Conservation (phyloP, 1,284 basidiomycete genomes). For the Hymenochaete sp. region DNA sequence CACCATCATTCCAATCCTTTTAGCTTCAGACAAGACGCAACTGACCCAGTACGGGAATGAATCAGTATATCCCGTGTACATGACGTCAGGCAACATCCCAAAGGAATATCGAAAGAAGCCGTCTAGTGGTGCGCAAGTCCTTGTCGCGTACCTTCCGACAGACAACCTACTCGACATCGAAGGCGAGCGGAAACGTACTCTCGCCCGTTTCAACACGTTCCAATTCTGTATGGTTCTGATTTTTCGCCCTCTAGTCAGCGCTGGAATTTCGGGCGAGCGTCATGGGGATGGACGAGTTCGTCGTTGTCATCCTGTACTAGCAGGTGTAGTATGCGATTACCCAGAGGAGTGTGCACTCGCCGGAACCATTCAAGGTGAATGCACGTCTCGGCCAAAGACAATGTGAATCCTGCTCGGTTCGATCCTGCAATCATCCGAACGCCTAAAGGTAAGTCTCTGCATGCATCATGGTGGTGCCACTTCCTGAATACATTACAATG, state of each 20-base stretch:
- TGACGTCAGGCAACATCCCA: constrained; percentile 25
- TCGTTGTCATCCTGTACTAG: constrained; percentile 21
- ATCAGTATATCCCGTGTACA: constrained; percentile 23
- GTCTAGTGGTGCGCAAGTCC: constrained; percentile 19
- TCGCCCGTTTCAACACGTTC: constrained; percentile 15
- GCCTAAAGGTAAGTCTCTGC: background rate
- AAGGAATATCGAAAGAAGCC: constrained; percentile 19
- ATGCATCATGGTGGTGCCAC: background rate
- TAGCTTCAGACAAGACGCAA: no score
- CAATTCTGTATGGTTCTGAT: constrained; percentile 22
- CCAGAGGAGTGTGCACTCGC: constrained; percentile 23
- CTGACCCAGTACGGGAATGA: constrained; percentile 21
- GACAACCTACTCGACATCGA: constrained; percentile 14
- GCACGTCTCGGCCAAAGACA: background rate
- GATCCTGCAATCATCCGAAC: constrained; percentile 1
- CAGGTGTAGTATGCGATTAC: constrained; percentile 22
- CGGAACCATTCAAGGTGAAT: constrained; percentile 3
- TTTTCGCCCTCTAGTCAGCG: constrained; percentile 16
- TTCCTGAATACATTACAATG: background rate
- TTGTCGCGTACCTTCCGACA: constrained; percentile 22
- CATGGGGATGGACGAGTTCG: constrained; percentile 20
- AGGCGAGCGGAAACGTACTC: background rate
- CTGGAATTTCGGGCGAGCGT: constrained; percentile 18
- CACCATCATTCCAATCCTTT: no score
- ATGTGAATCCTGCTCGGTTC: background rate